Evolutionary conservation across 2,329 filamentous ascomycete species (phyloP).

Genomic region (Exophiala xenobiotica): DNA sequence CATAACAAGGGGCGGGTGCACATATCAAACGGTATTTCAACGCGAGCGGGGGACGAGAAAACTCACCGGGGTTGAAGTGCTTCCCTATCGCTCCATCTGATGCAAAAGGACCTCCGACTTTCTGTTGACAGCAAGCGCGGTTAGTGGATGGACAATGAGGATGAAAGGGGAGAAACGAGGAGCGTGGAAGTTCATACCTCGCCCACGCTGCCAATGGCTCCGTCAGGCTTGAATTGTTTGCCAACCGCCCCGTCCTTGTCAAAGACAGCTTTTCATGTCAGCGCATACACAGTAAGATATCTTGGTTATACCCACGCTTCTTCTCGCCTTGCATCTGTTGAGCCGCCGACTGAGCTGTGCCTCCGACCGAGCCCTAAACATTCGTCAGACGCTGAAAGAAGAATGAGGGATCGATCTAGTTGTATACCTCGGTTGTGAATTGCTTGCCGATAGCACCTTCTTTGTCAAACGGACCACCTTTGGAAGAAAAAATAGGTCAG

Average conservation of each 20-base stretch:
- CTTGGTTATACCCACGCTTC: constrained; percentile 4
- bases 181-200: not conserved
- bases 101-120: constrained; percentile 5
- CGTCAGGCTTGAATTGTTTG: constrained; percentile 18
- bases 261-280: constrained; percentile 13
- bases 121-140: not conserved
- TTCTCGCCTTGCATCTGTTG: constrained; percentile 24
- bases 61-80: constrained; percentile 16
- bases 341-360: constrained; percentile 23
- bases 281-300: not conserved
- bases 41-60: too few relatives aligned
- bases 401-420: not conserved
- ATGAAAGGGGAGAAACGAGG: not conserved
- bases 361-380: not conserved
- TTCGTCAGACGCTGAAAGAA: constrained; percentile 28
- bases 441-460: constrained; percentile 20
- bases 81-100: constrained; percentile 11
- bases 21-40: too few relatives aligned
- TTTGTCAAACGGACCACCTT: constrained; percentile 19
- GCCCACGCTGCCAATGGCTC: constrained; percentile 4
- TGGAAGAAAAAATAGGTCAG: constrained; percentile 33
- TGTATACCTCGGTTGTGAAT: constrained; percentile 17
- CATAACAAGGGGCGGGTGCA: too few relatives aligned
- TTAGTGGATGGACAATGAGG: not conserved
- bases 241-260: constrained; percentile 23